Evolutionary conservation across 352 stramenopile species (phyloP).

Genomic region (Globisporangium polare): DNA sequence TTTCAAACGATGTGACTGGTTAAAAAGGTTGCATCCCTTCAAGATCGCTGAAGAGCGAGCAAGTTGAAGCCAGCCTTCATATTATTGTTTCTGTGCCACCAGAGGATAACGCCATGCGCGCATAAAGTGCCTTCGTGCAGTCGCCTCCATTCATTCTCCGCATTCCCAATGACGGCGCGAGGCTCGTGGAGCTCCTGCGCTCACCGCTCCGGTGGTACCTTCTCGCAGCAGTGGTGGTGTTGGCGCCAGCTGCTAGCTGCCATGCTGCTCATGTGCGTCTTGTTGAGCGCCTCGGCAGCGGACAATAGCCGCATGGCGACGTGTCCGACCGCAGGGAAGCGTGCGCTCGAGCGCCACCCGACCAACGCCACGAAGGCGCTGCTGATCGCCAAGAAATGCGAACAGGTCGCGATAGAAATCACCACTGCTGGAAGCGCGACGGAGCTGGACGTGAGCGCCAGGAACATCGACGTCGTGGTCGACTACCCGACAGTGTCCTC

Average conservation of each 20-base stretch:
- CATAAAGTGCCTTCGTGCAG: background rate
- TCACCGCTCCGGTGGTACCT: background rate
- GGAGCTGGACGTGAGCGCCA: constrained; percentile 1
- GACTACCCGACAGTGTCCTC: background rate
- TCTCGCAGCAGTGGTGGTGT: background rate
- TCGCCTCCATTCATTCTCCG: background rate
- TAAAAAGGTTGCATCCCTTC: too few species aligned
- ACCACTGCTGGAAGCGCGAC: background rate
- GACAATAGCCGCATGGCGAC: background rate
- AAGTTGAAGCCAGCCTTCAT: too few species aligned
- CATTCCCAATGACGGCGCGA: background rate
- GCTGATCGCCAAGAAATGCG: constrained; percentile 8
- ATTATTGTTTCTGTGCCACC: too few species aligned
- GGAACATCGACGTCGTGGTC: constrained; percentile 3
- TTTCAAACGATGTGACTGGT: too few species aligned
- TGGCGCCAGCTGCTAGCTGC: background rate
- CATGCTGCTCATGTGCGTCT: background rate
- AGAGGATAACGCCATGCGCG: too few species aligned
- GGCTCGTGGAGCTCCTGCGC: background rate
- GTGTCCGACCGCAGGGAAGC: background rate
- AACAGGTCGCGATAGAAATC: background rate
- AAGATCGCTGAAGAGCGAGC: too few species aligned
- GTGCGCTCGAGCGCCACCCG: background rate
- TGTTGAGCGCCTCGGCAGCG: background rate
- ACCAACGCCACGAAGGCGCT: background rate